A percentile compares a stretch with the other conserved stretches of the same genome.
Evolutionary conservation across 2,329 filamentous ascomycete species (phyloP).

Genomic region (Atkinsonella hypoxylon): DNA sequence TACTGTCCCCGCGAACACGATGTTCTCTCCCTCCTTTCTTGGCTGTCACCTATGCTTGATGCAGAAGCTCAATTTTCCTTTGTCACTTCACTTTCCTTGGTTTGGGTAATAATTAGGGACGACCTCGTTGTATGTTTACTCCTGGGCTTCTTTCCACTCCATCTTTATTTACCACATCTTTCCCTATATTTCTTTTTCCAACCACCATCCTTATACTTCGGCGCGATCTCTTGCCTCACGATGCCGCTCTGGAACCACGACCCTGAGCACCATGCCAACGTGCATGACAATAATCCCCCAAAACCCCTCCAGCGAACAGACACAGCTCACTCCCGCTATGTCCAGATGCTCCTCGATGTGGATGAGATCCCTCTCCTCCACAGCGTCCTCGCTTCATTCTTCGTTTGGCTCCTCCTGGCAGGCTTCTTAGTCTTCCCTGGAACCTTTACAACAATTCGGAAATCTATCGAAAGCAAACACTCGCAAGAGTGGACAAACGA

Average conservation of each 20-base stretch:
- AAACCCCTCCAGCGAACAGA: constrained; percentile 11
- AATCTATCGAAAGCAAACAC: constrained; percentile 13
- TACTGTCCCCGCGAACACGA: too few species aligned
- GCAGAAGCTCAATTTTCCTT: background rate
- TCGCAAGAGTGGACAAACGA: constrained; percentile 9
- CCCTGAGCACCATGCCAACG: constrained; percentile 6
- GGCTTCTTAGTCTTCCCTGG: constrained; percentile 41
- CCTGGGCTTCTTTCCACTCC: background rate
- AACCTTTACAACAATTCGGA: constrained; percentile 33
- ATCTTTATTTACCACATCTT: background rate
- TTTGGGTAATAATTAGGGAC: background rate
- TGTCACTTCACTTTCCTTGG: background rate
- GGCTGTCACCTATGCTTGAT: background rate
- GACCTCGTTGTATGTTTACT: background rate
- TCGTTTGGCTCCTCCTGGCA: constrained; percentile 35
- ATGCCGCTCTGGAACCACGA: constrained; percentile 4
- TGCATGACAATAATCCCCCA: constrained; percentile 6
- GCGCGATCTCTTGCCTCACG: background rate
- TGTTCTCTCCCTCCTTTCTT: background rate
- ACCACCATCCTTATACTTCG: background rate
- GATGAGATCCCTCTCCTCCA: constrained; percentile 32
- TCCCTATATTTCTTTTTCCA: background rate
- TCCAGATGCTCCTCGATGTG: constrained; percentile 34
- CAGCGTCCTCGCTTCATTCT: constrained; percentile 30
- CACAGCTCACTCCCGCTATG: constrained; percentile 25